These are phyloP conservation scores for Kodamaea kakaduensis DNA, from an alignment of 805 yeast species.

Conservation along the genomic window DNA sequence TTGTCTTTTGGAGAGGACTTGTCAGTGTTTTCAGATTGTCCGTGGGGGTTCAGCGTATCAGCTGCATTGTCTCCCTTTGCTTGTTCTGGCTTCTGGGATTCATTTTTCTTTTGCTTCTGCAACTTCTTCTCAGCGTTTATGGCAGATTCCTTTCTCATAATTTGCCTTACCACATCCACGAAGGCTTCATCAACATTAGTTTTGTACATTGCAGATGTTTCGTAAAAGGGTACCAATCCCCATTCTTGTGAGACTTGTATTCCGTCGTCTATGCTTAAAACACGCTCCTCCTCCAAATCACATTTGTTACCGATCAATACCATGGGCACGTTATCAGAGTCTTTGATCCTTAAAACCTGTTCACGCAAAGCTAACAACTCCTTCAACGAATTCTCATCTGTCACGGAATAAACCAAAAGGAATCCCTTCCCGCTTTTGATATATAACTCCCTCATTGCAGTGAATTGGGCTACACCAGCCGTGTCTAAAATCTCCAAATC, in stretches of 20 bases:
- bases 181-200: conserved; percentile 90
- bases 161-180: conserved; percentile 82
- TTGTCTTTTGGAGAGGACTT: conserved; percentile 10
- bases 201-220: conserved; percentile 87
- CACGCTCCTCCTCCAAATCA: conserved; percentile 72
- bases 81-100: conserved; percentile 7
- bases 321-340: conserved; percentile 74
- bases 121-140: conserved; percentile 43
- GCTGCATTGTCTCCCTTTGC: conserved; percentile 3
- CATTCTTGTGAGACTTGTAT: conserved; percentile 76
- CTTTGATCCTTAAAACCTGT: conserved; percentile 82
- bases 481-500: conserved; percentile 69
- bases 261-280: conserved; percentile 77
- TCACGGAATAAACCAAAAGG: conserved; percentile 54
- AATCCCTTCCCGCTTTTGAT: conserved; percentile 83
- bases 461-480: conserved; percentile 78
- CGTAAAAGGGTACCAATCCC: conserved; percentile 90
- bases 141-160: conserved; percentile 68
- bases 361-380: conserved; percentile 77
- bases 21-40: neutral
- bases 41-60: conserved; percentile 6
- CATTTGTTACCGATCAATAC: conserved; percentile 90
- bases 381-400: conserved; percentile 61
- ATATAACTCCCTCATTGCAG: conserved; percentile 89
- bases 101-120: conserved; percentile 31